Evolutionary conservation across 371 early-diverging fungal species (phyloP), one percentile per base, ranked within the genome.

Genomic region (Choanephora cucurbitarum): DNA sequence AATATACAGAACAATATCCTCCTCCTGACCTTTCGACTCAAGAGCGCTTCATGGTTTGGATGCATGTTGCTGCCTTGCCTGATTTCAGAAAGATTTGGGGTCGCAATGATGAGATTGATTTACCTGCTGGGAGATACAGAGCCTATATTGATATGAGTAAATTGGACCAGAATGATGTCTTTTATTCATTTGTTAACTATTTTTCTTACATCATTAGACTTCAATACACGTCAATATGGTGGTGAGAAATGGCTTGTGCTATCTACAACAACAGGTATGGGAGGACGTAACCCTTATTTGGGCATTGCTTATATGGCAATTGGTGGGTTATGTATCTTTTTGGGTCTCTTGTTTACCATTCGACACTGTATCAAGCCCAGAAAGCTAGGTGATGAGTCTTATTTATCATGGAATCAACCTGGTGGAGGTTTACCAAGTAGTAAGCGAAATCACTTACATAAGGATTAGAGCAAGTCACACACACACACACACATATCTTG

Each of bases 41-140:
- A 72, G 92, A 98, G 70, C 82, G 89, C 41, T 90, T 99, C 57
- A 91, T 93, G 73, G 99, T 99, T n/a, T 99, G 99, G 99, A 98
- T 99, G 95, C 87, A 95, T 41, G 89, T 94, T 2, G 93, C 98
- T 2, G 97, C 97, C 0, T 78, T 98, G 55, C 96, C 99, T 44
- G 94, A 87, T 51, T 99, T 99, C 76, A 84, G 97, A 44, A 99
- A 99, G 70, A 80, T 98, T 41, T 99, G 93, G 83, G 95, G 93
- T 21, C 82, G 84, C 69, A 89, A 84, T 56, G 85, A 85, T 32
- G 49, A 69, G 7, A 66, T 80, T 8, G 66, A 68, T 32, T 72
- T 92, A 52, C 50, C 56, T 47, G 73, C 67, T 14, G 92, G 90
- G 6, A 64, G 76, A 48, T 92, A 89, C 68, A 75, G 84, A 55